Conservation (phyloP, 2,329 filamentous ascomycete species). For the Paramyrothecium roridum region DNA sequence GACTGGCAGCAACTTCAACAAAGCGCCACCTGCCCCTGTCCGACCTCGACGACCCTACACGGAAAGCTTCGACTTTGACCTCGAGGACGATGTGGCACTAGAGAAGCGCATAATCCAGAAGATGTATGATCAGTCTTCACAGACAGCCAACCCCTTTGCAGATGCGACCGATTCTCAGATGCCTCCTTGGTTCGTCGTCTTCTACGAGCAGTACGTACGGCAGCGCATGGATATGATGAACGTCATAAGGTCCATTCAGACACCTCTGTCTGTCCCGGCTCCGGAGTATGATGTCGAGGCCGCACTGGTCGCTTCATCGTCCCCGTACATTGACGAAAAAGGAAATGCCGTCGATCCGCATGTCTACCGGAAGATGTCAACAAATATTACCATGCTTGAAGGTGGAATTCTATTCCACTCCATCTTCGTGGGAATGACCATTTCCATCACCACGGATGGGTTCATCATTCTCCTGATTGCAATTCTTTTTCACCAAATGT, state of each 20-base stretch:
- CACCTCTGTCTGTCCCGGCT: not conserved
- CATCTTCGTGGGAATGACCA: slow-evolving; percentile 71
- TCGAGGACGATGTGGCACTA: slow-evolving; percentile 19
- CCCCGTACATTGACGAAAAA: slow-evolving; percentile 37
- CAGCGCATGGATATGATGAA: slow-evolving; percentile 57
- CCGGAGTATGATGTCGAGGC: slow-evolving; percentile 29
- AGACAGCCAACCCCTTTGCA: slow-evolving; percentile 15
- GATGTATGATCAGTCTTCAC: slow-evolving; percentile 32
- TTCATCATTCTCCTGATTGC: slow-evolving; percentile 66
- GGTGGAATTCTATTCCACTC: slow-evolving; percentile 78
- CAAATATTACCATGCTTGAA: slow-evolving; percentile 73
- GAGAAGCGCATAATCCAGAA: slow-evolving; percentile 38
- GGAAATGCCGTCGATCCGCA: slow-evolving; percentile 39
- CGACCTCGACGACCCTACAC: not conserved
- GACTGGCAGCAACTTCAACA: slow-evolving; percentile 29
- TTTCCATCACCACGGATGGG: slow-evolving; percentile 65
- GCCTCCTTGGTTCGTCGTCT: slow-evolving; percentile 61
- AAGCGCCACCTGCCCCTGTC: not conserved
- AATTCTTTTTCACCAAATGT: slow-evolving; percentile 70
- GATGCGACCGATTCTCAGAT: slow-evolving; percentile 35
- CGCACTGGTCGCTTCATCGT: slow-evolving; percentile 19
- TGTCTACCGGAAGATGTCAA: slow-evolving; percentile 58
- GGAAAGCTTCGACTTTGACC: not conserved
- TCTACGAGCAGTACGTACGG: slow-evolving; percentile 61
- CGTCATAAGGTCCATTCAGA: slow-evolving; percentile 39